Percentiles rank a stretch among this genome's conserved stretches.
These are phyloP conservation scores for Cicer judaicum DNA, from an alignment of 306 rosid genomes.

Conservation along the genomic window DNA sequence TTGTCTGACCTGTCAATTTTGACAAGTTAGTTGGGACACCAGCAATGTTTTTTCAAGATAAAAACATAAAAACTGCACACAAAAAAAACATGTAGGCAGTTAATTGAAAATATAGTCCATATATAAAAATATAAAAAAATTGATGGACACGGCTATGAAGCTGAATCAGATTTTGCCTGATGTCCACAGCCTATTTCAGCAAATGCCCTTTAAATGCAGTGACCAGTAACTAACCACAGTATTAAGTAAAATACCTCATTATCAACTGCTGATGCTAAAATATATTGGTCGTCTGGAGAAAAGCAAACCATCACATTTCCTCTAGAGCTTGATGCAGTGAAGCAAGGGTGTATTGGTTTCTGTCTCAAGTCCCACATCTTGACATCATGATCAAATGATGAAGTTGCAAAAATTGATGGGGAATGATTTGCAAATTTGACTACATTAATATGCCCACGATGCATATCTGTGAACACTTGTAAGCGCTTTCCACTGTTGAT, in stretches of 20 bases:
- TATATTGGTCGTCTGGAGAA: constrained; percentile 88
- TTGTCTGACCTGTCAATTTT: constrained; percentile 70
- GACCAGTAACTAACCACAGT: constrained; percentile 34
- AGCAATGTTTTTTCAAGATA: constrained; percentile 23
- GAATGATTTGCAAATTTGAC: constrained; percentile 85
- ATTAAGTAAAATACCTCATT: constrained; percentile 64
- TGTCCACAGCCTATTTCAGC: constrained; percentile 30
- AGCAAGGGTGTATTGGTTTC: constrained; percentile 70
- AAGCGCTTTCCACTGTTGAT: constrained; percentile 67
- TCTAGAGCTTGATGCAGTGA: constrained; percentile 73
- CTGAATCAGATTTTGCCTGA: constrained; percentile 21
- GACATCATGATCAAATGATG: constrained; percentile 84
- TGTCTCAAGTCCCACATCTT: constrained; percentile 95
- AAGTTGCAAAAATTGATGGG: constrained; percentile 78
- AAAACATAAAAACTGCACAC: constrained; percentile 16
- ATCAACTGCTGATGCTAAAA: constrained; percentile 83
- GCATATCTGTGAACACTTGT: constrained; percentile 80
- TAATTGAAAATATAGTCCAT: constrained; percentile 13
- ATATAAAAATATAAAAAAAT: background rate
- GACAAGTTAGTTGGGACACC: constrained; percentile 39
- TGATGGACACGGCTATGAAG: constrained; percentile 18
- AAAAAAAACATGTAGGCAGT: constrained; percentile 24
- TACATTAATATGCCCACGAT: constrained; percentile 79
- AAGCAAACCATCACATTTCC: constrained; percentile 95
- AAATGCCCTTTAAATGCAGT: constrained; percentile 14